Conservation (phyloP, 2,329 filamentous ascomycete species). For the Clarireedia paspali region DNA sequence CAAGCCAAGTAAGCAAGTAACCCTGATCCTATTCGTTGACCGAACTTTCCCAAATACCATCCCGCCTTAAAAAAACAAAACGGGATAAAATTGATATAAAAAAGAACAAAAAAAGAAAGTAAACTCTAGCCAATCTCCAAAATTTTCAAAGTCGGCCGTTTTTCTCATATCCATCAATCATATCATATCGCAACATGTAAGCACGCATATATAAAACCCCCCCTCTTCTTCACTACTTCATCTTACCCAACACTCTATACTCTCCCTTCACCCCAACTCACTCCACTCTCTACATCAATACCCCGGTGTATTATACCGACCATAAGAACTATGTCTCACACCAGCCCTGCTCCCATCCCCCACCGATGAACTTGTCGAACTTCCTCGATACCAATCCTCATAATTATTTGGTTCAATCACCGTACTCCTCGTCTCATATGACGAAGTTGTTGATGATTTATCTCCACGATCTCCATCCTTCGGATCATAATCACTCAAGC, state of each 20-base stretch:
- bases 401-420: slow-evolving; percentile 4
- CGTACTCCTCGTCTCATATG: background rate
- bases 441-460: background rate
- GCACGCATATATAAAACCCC: too few species aligned
- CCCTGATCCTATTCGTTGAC: too few species aligned
- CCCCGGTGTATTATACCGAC: background rate
- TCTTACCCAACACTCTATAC: too few species aligned
- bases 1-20: too few species aligned
- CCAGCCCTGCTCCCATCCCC: background rate
- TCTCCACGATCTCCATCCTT: background rate
- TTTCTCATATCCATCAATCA: background rate
- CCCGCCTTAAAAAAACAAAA: too few species aligned
- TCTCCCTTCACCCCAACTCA: too few species aligned
- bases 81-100: too few species aligned
- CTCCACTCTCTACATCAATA: background rate
- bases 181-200: too few species aligned
- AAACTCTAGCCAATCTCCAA: too few species aligned
- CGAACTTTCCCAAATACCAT: too few species aligned
- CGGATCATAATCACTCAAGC: slow-evolving; percentile 3
- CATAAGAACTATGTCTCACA: slow-evolving; percentile 6
- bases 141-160: background rate
- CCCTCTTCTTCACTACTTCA: too few species aligned
- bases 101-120: background rate
- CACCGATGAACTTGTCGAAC: background rate
- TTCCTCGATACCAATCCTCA: slow-evolving; percentile 12